Evolutionary conservation across 208 protist genomes (phyloP).

Genomic region (Acanthamoeba culbertsoni): DNA sequence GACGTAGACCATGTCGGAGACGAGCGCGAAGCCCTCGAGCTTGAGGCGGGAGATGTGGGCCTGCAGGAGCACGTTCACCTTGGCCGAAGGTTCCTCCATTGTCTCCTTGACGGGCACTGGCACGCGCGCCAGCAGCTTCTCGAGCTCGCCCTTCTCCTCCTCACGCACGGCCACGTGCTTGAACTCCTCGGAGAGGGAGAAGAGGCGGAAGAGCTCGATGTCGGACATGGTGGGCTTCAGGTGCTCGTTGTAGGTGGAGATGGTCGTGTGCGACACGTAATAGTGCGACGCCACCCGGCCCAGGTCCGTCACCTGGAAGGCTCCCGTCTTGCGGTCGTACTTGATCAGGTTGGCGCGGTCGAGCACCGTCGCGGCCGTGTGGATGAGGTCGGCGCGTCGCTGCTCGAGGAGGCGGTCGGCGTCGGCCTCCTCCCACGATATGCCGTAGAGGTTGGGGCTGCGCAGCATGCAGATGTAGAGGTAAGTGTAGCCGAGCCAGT

Average conservation of each 20-base stretch:
- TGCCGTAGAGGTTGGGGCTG: slow-evolving; percentile 95
- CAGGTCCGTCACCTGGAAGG: slow-evolving; percentile 86
- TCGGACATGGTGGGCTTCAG: slow-evolving; percentile 90
- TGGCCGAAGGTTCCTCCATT: slow-evolving; percentile 83
- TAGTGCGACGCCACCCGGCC: slow-evolving; percentile 96
- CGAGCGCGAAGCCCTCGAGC: slow-evolving; percentile 86
- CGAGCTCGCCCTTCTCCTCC: slow-evolving; percentile 95
- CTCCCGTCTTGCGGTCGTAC: slow-evolving; percentile 65
- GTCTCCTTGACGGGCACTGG: slow-evolving; percentile 51
- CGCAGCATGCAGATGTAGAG: slow-evolving; percentile 95
- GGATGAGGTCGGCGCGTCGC: slow-evolving; percentile 72
- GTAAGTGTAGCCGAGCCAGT: slow-evolving; percentile 98
- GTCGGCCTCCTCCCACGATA: slow-evolving; percentile 64
- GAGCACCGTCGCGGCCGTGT: slow-evolving; percentile 72
- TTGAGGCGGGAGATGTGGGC: slow-evolving; percentile 90
- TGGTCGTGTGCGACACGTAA: slow-evolving; percentile 95
- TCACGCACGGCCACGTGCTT: slow-evolving; percentile 92
- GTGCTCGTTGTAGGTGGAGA: slow-evolving; percentile 93
- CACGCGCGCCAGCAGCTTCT: slow-evolving; percentile 80
- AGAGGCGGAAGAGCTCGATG: slow-evolving; percentile 91
- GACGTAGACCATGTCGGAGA: slow-evolving; percentile 95
- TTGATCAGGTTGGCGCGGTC: slow-evolving; percentile 83
- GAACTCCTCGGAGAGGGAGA: slow-evolving; percentile 94
- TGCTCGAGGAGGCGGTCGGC: slow-evolving; percentile 73
- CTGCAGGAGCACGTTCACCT: slow-evolving; percentile 96